phyloP scores from a whole-genome alignment of 495 filamentous ascomycete genomes.

The Penicillium herquei region DNA sequence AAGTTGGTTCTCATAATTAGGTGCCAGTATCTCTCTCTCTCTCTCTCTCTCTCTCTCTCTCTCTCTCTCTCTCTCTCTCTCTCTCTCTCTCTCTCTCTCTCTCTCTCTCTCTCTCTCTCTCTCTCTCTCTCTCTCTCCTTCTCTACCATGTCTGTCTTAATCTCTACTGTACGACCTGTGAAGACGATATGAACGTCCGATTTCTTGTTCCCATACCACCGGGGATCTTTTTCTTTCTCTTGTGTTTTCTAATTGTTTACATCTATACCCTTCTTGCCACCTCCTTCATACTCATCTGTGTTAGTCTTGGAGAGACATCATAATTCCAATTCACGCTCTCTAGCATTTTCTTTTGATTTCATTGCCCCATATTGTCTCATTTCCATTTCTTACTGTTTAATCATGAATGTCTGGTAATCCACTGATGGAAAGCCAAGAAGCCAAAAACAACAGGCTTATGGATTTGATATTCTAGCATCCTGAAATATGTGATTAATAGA shows the following conservation, averaged over 20 bases:
- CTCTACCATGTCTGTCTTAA: not conserved
- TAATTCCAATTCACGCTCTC: constrained; percentile 5
- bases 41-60: constrained; percentile 4
- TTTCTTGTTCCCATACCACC: constrained; percentile 6
- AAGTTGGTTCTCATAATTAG: constrained; percentile 36
- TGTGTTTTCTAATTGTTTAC: constrained; percentile 18
- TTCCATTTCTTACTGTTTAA: not conserved
- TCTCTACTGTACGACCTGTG: constrained; percentile 18
- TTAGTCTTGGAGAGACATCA: not conserved
- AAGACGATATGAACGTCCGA: constrained; percentile 19
- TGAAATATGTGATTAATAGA: no score
- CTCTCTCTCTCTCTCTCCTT: constrained; percentile 4
- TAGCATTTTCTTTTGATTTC: constrained; percentile 1
- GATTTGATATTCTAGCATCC: no score
- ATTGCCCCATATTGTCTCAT: not conserved
- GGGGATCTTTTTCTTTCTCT: constrained; percentile 10
- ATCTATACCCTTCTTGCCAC: constrained; percentile 10
- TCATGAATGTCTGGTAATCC: not conserved
- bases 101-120: constrained; percentile 7
- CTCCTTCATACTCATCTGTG: not conserved
- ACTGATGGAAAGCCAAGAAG: no score
- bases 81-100: not conserved
- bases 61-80: constrained; percentile 2
- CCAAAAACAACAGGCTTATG: no score
- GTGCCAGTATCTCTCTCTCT: constrained; percentile 9